Conservation (phyloP, 139 green algal species). For the Nannochloris sp. region DNA sequence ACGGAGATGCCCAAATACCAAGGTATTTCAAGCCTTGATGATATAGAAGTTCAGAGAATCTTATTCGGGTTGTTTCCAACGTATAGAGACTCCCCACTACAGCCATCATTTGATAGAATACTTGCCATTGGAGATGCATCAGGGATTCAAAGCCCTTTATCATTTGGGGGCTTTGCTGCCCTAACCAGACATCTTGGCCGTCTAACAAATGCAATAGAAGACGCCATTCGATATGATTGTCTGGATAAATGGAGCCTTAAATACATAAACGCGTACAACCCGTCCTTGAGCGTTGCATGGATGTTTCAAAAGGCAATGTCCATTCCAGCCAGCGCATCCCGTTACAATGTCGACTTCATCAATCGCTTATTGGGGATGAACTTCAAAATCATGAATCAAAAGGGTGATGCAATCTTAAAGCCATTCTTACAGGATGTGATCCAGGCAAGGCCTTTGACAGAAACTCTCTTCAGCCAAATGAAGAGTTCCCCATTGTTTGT, state of each 20-base stretch:
- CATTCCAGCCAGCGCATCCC: constrained; percentile 22
- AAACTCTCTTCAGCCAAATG: constrained; percentile 39
- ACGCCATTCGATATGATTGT: constrained; percentile 14
- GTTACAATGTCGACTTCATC: constrained; percentile 52
- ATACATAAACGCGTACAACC: constrained; percentile 61
- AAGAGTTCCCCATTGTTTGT: constrained; percentile 48
- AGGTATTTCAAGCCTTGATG: constrained; percentile 44
- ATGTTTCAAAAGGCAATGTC: constrained; percentile 88
- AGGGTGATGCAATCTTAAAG: constrained; percentile 63
- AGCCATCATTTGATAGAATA: constrained; percentile 68
- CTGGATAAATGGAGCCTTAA: constrained; percentile 22
- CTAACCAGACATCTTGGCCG: constrained; percentile 61
- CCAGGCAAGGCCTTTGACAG: constrained; percentile 52
- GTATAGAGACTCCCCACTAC: constrained; percentile 75
- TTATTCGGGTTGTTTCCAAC: constrained; percentile 95
- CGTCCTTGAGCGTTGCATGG: constrained; percentile 52
- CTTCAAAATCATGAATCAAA: constrained; percentile 66
- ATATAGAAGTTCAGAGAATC: constrained; percentile 67
- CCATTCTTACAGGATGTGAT: constrained; percentile 91
- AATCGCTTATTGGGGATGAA: constrained; percentile 69
- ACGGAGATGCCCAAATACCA: constrained; percentile 81
- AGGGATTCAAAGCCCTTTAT: constrained; percentile 87
- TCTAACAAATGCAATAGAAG: constrained; percentile 29
- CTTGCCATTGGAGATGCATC: constrained; percentile 74
- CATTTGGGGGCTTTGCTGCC: constrained; percentile 92